These are phyloP conservation scores for Rossbeevera mucosa DNA, from an alignment of 768 basidiomycete genomes.

Conservation along the genomic window DNA sequence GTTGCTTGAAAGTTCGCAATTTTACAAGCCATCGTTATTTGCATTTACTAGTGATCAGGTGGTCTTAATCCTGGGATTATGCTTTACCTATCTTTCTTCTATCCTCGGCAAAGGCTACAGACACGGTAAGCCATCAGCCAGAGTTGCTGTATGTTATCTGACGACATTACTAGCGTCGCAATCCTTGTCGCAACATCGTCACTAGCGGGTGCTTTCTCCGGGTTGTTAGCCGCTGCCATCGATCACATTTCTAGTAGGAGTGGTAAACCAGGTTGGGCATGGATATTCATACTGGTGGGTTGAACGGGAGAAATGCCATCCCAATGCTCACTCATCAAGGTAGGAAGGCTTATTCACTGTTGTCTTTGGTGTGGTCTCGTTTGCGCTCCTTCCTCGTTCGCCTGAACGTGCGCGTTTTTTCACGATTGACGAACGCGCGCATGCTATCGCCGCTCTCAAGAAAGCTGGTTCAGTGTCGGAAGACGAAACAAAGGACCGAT, in stretches of 20 bases:
- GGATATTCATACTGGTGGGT: constrained; percentile 52
- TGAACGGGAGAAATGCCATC: not conserved
- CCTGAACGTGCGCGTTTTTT: constrained; percentile 49
- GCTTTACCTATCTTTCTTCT: constrained; percentile 51
- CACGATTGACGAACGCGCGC: constrained; percentile 43
- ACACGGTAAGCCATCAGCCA: constrained; percentile 1
- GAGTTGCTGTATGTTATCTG: not conserved
- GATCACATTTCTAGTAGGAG: constrained; percentile 49
- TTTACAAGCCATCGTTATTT: not conserved
- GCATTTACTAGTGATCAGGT: constrained; percentile 31
- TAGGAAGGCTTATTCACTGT: constrained; percentile 62
- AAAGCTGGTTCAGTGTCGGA: constrained; percentile 31
- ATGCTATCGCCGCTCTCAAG: constrained; percentile 33
- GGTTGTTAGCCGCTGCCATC: constrained; percentile 59
- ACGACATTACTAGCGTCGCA: constrained; percentile 31
- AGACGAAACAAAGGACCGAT: constrained; percentile 42
- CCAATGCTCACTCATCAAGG: not conserved
- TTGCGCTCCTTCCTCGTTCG: constrained; percentile 44
- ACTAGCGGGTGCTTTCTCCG: constrained; percentile 58
- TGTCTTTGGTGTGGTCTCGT: constrained; percentile 48
- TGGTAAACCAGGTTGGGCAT: constrained; percentile 56
- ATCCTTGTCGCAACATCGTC: constrained; percentile 42
- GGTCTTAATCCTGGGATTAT: constrained; percentile 57
- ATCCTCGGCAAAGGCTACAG: constrained; percentile 30
- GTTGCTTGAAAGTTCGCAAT: constrained; percentile 51